Evolutionary conservation across 75 land plant genomes (phyloP), one percentile per base, ranked within the genome.

Genomic region (Larix kaempferi): DNA sequence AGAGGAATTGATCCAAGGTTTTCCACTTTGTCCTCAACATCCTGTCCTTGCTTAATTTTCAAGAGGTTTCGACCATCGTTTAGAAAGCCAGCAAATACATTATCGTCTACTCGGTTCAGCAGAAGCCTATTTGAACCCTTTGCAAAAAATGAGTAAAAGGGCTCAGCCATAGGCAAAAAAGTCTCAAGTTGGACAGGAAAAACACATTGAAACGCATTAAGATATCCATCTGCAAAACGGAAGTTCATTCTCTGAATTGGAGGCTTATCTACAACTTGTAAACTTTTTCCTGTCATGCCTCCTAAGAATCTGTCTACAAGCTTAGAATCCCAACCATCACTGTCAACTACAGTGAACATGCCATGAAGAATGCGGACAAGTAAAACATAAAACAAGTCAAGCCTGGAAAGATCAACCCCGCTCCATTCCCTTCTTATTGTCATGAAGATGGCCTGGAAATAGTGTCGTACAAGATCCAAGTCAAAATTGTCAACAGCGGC

Each of bases 311-410:
- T 63, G 39, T 63, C 29, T 52, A 83, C 80, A 33, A 41, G 59
- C 17, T 71, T 71, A 15, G 74, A 62, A 71, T 84, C 86, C 86
- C 86, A 84, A 16, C 59, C 15, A 57, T 71, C 59, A 69, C 73
- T 76, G 37, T 73, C 27, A 29, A 84, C 56, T 22, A 75, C 76
- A 44, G 35, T 33, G 49, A 83, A 77, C 59, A 82, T 78, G 21
- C 58, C 41, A 27, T 19, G 55, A 79, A 84, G 25, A 55, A 82
- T 83, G 49, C 78, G 60, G 37, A 80, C 49, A 56, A 82, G 64
- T 12, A 82, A 69, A 27, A 73, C 73, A 73, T 82, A 83, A 33
- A 84, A 84, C 76, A 78, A 82, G 57, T 84, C 86, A 61, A 84
- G 58, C 55, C 80, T 77, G 27, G 74, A 63, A 60, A 72, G 56